Base-by-base conservation (phyloP, 345 rosid genomes). In the Euclidium syriacum region DNA sequence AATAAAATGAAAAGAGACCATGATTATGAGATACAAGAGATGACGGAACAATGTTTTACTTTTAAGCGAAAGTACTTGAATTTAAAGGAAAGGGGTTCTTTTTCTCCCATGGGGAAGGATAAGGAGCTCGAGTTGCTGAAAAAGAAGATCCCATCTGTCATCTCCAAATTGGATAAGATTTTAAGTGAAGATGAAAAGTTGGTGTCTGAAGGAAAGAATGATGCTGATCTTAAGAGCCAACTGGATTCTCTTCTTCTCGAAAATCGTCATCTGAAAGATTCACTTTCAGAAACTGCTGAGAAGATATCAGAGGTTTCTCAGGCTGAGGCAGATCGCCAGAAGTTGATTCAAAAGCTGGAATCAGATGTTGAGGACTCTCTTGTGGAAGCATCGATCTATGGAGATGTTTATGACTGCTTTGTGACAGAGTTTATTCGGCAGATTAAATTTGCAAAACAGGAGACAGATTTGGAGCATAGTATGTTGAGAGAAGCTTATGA, bases 1-100 rank as follows among this genome's bases (percentile, higher is more conserved):
- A 78, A 63, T 49, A 78, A 83, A 79, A 84, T 90, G 95, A 94
- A 87, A 80, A 84, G 87, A 73, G 55, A 78, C 71, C 83, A 84
- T 64, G 97, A 90, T 53, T 78, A 75, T 33, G 26, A 64, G 47
- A 75, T 85, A 72, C 86, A 74, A 42, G 67, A 78, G 30, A 59
- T 77, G 70, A 90, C 96, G 17, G 99, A 94, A 58, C 65, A 80
- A 33, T 56, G 51, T 52, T 94, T 82, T 74, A 74, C 58, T 50
- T 79, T 80, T 48, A 85, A 68, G 77, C 75, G 95, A 66, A 82
- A 75, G 66, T 72, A 75, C 67, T 71, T 85, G 65, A 90, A 57
- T 33, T 68, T 82, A 67, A 85, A 58, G 59, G 95, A 81, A 71
- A 77, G 79, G 16, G 83, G 77, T 17, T 76, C 80, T 52, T 77